These are phyloP conservation scores for Colletotrichum destructivum DNA, from an alignment of 2,329 filamentous ascomycete genomes.

Conservation along the genomic window DNA sequence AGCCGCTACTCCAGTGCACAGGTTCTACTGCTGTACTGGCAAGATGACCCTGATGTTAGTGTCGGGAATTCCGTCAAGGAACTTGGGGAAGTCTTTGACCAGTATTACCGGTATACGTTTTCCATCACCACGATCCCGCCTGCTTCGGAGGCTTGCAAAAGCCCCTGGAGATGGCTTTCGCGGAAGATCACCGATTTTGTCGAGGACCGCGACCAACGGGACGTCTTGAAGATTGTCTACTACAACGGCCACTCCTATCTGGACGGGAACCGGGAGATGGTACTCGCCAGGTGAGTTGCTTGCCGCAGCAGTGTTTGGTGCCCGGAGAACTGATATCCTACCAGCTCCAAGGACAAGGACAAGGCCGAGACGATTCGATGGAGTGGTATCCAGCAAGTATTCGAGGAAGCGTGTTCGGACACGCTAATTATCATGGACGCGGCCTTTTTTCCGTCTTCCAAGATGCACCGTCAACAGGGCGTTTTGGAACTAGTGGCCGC, in stretches of 20 bases:
- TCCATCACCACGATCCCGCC: constrained; percentile 66
- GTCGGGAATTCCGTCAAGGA: constrained; percentile 58
- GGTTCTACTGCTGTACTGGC: constrained; percentile 70
- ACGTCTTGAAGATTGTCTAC: constrained; percentile 72
- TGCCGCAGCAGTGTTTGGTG: no score
- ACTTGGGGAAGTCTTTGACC: constrained; percentile 65
- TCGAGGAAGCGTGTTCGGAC: constrained; percentile 70
- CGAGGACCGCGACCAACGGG: constrained; percentile 67
- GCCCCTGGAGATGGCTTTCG: constrained; percentile 69
- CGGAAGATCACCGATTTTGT: constrained; percentile 67
- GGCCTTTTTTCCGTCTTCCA: constrained; percentile 69
- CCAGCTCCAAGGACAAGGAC: constrained; percentile 63
- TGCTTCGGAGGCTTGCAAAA: constrained; percentile 62
- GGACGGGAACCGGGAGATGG: constrained; percentile 70
- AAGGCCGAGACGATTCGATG: constrained; percentile 66
- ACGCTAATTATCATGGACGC: constrained; percentile 73
- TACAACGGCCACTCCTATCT: constrained; percentile 70
- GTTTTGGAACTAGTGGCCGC: constrained; percentile 71
- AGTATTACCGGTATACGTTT: constrained; percentile 67
- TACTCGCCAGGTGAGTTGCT: constrained; percentile 66
- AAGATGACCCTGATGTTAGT: constrained; percentile 64
- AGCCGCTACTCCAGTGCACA: constrained; percentile 69
- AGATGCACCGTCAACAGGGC: constrained; percentile 66
- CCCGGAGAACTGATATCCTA: constrained; percentile 19
- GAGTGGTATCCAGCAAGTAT: constrained; percentile 69